A percentile compares a stretch with the other conserved stretches of the same genome.
phyloP scores from a whole-genome alignment of 345 rosid species.

The Kandelia obovata region DNA sequence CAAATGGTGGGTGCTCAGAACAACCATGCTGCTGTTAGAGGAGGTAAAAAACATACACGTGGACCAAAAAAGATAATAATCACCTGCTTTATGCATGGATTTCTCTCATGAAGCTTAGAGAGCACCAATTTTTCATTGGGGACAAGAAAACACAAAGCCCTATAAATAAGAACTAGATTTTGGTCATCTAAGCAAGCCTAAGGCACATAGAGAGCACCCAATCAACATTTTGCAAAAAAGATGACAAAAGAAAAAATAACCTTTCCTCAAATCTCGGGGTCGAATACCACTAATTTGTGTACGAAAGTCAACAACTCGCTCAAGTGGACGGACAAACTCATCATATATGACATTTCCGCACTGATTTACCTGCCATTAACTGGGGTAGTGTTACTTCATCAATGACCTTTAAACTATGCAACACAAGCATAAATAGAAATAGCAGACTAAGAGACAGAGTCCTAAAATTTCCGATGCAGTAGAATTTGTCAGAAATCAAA shows the following conservation, averaged over 20 bases:
- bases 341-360: slow-evolving; percentile 90
- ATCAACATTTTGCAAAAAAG: background rate
- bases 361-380: slow-evolving; percentile 67
- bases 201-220: background rate
- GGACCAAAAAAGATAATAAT: no score
- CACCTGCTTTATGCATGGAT: no score
- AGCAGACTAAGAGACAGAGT: background rate
- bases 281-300: slow-evolving; percentile 90
- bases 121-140: no score
- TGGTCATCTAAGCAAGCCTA: background rate
- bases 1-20: no score
- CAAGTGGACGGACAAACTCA: slow-evolving; percentile 93
- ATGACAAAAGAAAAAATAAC: slow-evolving; percentile 33
- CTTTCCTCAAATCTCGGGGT: slow-evolving; percentile 73
- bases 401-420: background rate
- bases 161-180: no score
- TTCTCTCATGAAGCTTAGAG: no score
- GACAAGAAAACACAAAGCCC: no score
- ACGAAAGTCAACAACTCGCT: slow-evolving; percentile 82
- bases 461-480: background rate
- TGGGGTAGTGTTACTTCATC: slow-evolving; percentile 4
- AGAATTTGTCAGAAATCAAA: no score
- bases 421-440: no score
- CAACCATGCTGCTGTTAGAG: no score
- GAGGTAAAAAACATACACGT: no score